Percentiles rank a stretch among this genome's conserved stretches.
Conservation (phyloP, 164 flowering plant species). For the Santalum album region DNA sequence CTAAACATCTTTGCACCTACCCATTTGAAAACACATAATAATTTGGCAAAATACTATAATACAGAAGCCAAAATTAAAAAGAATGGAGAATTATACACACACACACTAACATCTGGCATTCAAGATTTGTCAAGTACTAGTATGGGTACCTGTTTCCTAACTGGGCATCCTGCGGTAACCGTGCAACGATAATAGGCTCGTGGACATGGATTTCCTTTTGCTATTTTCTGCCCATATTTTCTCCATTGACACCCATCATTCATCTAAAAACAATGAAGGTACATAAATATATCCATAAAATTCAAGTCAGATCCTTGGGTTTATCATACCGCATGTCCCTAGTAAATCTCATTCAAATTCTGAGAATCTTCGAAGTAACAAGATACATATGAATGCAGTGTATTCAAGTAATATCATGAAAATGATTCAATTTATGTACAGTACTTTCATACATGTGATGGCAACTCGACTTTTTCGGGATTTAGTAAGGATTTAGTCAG, state of each 20-base stretch:
- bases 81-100: background rate
- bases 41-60: background rate
- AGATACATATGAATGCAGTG: too few relatives aligned
- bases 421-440: too few relatives aligned
- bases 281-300: background rate
- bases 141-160: conserved; percentile 78
- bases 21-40: background rate
- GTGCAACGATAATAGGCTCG: conserved; percentile 80
- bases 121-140: too few relatives aligned
- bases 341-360: too few relatives aligned
- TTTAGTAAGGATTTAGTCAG: too few relatives aligned
- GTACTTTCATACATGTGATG: too few relatives aligned
- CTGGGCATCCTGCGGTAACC: conserved; percentile 66
- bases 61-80: background rate
- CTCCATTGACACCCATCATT: conserved; percentile 86
- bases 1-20: conserved; percentile 68
- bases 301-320: too few relatives aligned
- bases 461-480: too few relatives aligned
- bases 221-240: conserved; percentile 70
- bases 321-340: too few relatives aligned
- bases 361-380: too few relatives aligned
- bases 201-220: conserved; percentile 77
- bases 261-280: conserved; percentile 25
- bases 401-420: too few relatives aligned
- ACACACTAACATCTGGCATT: too few relatives aligned